Base-by-base conservation (phyloP, 805 yeast species). In the Myxozyma sirexii region DNA sequence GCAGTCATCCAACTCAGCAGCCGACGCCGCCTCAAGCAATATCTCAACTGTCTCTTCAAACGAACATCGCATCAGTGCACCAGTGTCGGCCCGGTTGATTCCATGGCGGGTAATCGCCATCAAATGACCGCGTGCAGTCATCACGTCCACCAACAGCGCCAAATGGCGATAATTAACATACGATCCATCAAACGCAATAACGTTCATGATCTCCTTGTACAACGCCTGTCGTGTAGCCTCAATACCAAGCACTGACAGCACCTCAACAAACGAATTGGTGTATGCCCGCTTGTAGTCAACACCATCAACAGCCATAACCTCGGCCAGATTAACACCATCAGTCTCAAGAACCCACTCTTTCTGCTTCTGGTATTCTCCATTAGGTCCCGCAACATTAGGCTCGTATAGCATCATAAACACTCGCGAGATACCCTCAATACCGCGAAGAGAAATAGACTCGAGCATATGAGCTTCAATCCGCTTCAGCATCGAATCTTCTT, bases 51-150 rank as follows among this genome's bases (percentile, higher is more conserved):
- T 94, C 76, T 94, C 99, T 78, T 94, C 99, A 79, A 94, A 94
- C 44, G 99, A 93, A 80, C 97, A 94, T 77, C 99, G 85, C 99
- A 94, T 94, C 72, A 94, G 82, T 1, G 99, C 99, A 77, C 99
- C 99, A 31, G 99, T 94, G 67, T 94, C 97, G 39, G 96, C 88
- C 78, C 99, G 87, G 77, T 94, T 94, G 77, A 94, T 93, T 83
- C 99, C 99, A 73, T 94, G 99, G 83, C 99, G 96, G 45, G 98
- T 93, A 70, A 94, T 92, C 42, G 99, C 98, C 89, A 96, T 93
- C 75, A 94, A 81, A 72, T 93, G 97, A 71, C 99, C 99, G 72
- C 97, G 87, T 41, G 96, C 89, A 1, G 99, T 94, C 99, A 94
- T 94, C 39, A 92, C 96, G 79, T 94, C 99, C 60, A 94, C 98